phyloP scores from a whole-genome alignment of 2,329 filamentous ascomycete species.

The Graphilbum fragrans region DNA sequence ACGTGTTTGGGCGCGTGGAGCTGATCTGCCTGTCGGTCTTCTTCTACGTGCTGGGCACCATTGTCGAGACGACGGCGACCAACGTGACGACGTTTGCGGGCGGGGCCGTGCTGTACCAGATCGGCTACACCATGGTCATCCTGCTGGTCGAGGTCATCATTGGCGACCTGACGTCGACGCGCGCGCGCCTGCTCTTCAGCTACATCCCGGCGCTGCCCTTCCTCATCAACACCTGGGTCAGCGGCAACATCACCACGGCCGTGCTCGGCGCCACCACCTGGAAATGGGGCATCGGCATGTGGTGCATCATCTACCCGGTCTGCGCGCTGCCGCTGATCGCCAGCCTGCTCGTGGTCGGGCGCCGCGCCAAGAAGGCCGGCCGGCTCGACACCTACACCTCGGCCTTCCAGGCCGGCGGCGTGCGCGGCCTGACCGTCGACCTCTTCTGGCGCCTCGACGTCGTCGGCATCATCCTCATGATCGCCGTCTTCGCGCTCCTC shows the following conservation, averaged over 20 bases:
- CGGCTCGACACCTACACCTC: slow-evolving; percentile 23
- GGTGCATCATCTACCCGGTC: slow-evolving; percentile 46
- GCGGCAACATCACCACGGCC: slow-evolving; percentile 40
- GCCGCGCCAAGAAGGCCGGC: slow-evolving; percentile 39
- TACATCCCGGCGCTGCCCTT: slow-evolving; percentile 50
- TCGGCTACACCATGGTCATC: slow-evolving; percentile 51
- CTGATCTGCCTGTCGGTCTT: slow-evolving; percentile 40
- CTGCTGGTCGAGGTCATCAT: slow-evolving; percentile 53
- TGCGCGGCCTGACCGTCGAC: slow-evolving; percentile 18
- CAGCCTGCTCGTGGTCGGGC: slow-evolving; percentile 31
- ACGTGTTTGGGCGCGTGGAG: slow-evolving; percentile 50
- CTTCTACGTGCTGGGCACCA: slow-evolving; percentile 26
- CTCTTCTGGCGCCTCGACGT: slow-evolving; percentile 35
- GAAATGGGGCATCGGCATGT: slow-evolving; percentile 55
- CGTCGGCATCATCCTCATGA: slow-evolving; percentile 30
- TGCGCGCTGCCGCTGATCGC: slow-evolving; percentile 36
- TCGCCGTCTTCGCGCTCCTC: slow-evolving; percentile 32
- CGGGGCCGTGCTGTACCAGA: slow-evolving; percentile 47
- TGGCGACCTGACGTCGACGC: slow-evolving; percentile 50
- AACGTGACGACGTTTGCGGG: slow-evolving; percentile 37
- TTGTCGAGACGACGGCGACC: slow-evolving; percentile 40
- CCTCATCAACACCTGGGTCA: slow-evolving; percentile 52
- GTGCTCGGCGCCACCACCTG: slow-evolving; percentile 39
- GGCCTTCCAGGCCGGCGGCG: slow-evolving; percentile 13
- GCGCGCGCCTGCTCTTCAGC: slow-evolving; percentile 51